Evolutionary conservation across 345 rosid genomes (phyloP).

Genomic region (Citrus sp.): DNA sequence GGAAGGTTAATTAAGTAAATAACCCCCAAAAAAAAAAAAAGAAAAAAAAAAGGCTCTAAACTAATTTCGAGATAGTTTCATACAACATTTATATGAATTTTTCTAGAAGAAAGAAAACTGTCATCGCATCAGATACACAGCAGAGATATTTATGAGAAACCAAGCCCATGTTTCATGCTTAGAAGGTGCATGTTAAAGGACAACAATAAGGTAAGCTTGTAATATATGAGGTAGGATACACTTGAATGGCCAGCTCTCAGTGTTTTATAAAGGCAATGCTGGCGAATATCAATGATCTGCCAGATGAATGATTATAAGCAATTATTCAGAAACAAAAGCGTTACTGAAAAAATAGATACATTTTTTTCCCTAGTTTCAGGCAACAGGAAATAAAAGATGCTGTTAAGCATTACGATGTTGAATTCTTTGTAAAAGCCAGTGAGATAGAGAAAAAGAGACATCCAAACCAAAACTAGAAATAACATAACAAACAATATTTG

Average conservation of each 20-base stretch:
- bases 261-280: slow-evolving; percentile 69
- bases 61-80: background rate
- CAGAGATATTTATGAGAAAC: slow-evolving; percentile 6
- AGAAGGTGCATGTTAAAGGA: background rate
- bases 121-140: background rate
- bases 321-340: background rate
- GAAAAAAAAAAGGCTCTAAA: background rate
- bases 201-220: background rate
- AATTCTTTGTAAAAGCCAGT: background rate
- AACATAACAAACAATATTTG: background rate
- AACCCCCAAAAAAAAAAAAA: background rate
- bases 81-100: background rate
- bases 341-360: background rate
- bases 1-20: background rate
- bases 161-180: background rate
- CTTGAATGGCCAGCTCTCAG: slow-evolving; percentile 84
- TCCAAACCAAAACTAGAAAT: background rate
- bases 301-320: slow-evolving; percentile 16
- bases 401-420: background rate
- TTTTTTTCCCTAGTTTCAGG: background rate
- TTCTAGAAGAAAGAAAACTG: background rate
- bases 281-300: slow-evolving; percentile 80
- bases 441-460: background rate
- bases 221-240: slow-evolving; percentile 50
- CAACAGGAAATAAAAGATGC: background rate